phyloP scores from a whole-genome alignment of 306 rosid genomes.

The Prunus mira region DNA sequence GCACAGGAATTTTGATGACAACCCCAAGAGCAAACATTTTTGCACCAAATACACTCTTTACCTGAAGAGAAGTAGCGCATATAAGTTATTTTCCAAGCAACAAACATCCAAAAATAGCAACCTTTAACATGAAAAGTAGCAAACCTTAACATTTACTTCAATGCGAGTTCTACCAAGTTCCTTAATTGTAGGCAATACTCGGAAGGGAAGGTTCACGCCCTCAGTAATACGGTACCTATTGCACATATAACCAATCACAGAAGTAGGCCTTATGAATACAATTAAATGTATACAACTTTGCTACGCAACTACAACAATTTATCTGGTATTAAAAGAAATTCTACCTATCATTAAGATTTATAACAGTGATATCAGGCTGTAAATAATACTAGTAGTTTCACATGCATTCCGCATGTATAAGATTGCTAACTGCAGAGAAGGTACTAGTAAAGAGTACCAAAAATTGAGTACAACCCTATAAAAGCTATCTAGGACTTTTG shows the following conservation, averaged over 20 bases:
- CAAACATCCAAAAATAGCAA: conserved; percentile 15
- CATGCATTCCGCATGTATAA: neutral
- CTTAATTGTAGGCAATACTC: conserved; percentile 89
- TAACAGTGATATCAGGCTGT: neutral
- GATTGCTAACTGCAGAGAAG: neutral
- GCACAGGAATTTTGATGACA: conserved; percentile 87
- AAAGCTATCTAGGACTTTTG: neutral
- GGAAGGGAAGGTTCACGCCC: conserved; percentile 96
- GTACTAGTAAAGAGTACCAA: neutral
- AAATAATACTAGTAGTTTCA: neutral
- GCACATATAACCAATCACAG: conserved; percentile 10
- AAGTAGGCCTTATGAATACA: conserved; percentile 5
- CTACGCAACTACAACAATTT: neutral
- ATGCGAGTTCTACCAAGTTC: conserved; percentile 89
- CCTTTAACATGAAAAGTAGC: conserved; percentile 11
- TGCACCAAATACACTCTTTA: conserved; percentile 87
- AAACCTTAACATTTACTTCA: conserved; percentile 96
- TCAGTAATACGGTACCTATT: conserved; percentile 89
- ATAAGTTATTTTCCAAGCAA: conserved; percentile 15
- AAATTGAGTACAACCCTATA: neutral
- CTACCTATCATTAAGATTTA: neutral
- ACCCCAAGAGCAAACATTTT: conserved; percentile 96
- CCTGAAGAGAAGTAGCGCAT: conserved; percentile 39
- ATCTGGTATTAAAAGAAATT: neutral
- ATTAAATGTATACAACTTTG: neutral